Base-by-base conservation (phyloP, 1,139 yeast species). In the Lodderomyces margitis region DNA sequence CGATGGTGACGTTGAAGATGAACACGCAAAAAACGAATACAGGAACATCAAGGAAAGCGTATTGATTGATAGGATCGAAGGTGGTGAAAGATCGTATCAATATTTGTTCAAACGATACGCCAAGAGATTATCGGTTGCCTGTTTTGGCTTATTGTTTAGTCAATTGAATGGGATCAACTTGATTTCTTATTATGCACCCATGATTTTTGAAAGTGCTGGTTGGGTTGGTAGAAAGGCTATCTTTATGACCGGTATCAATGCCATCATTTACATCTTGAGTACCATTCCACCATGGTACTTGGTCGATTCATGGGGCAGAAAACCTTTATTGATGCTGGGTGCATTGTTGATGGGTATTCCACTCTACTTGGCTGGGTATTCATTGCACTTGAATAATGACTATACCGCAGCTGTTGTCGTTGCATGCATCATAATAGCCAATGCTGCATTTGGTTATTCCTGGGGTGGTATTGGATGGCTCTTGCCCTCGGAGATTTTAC, bases 381-480 rank as follows among this genome's bases (percentile, higher is more conserved):
- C 87, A 32, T 73, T 87, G 58, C 78, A 69, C 55, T 58, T 83
- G 39, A 73, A 84, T 54, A 70, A 81, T 36, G 57, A 72, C 2
- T 70, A 73, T 41, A 87, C 96, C 2, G 87, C 96, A 6, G 70
- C 69, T 11, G 61, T 80, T 43, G 96, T 89, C 25, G 96, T 88
- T 2, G 57, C 77, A 1, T 78, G 86, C 54, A 95, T 89, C 19
- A 77, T 89, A 40, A 63, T 86, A 11, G 85, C 83, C 65, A 91
- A 88, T 56, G 87, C 95, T 0, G 86, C 87, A 24, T 88, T 88
- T 64, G 96, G 96, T 9, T 81, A 81, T 53, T 77, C 86, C 43
- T 88, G 96, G 95, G 96, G 96, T 9, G 97, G 97, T 3, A 83
- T 91, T 46, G 96, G 96, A 6, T 89, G 97, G 97, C 73, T 91